Evolutionary conservation across 2,329 filamentous ascomycete species (phyloP).

Genomic region (Epichloe scottii): DNA sequence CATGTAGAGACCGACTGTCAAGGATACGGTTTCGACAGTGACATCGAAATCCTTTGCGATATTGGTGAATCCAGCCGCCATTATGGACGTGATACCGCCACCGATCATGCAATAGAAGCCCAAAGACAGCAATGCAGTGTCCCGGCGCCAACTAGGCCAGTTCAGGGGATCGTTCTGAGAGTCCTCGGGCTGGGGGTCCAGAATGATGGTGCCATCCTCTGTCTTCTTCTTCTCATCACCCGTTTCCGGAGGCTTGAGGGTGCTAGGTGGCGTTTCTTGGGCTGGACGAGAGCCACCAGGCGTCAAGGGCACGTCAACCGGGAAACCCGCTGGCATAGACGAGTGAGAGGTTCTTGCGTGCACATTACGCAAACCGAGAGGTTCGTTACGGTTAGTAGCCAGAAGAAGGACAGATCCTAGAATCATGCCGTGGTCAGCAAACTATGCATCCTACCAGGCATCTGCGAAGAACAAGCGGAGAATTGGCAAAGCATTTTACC

Average conservation of each 20-base stretch:
- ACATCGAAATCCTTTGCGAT: slow-evolving; percentile 57
- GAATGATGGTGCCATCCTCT: slow-evolving; percentile 67
- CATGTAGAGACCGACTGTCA: slow-evolving; percentile 91
- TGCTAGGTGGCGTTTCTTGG: slow-evolving; percentile 2
- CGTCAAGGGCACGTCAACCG: slow-evolving; percentile 21
- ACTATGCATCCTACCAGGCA: too few relatives aligned
- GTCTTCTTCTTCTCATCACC: slow-evolving; percentile 57
- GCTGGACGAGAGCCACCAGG: slow-evolving; percentile 14
- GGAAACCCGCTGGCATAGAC: slow-evolving; percentile 36
- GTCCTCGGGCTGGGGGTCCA: slow-evolving; percentile 87
- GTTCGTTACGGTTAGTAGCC: slow-evolving; percentile 9
- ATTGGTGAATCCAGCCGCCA: slow-evolving; percentile 80
- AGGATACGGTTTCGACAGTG: slow-evolving; percentile 57
- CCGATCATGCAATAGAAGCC: slow-evolving; percentile 91
- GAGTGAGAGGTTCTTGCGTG: slow-evolving; percentile 21
- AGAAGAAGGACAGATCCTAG: slow-evolving; percentile 10
- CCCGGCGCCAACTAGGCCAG: slow-evolving; percentile 73
- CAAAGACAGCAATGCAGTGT: slow-evolving; percentile 66
- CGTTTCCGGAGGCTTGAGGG: slow-evolving; percentile 7
- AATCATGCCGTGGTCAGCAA: not conserved
- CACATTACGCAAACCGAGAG: slow-evolving; percentile 8
- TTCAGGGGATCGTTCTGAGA: slow-evolving; percentile 85
- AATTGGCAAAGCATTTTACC: slow-evolving; percentile 1
- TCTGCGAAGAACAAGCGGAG: too few relatives aligned
- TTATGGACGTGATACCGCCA: slow-evolving; percentile 79